Evolutionary conservation across 1,139 yeast species (phyloP).

Genomic region (Diutina siamensis): DNA sequence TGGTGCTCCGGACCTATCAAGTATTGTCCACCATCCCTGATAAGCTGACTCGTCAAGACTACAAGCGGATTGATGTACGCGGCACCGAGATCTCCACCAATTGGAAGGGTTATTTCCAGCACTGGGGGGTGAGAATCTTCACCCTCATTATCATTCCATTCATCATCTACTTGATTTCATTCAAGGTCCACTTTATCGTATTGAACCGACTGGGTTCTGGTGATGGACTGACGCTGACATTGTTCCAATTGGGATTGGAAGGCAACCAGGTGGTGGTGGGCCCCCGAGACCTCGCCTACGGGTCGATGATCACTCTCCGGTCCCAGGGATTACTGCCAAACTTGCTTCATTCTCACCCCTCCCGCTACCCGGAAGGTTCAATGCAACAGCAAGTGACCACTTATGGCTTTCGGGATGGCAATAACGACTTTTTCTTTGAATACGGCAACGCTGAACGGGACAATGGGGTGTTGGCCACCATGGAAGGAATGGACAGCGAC

Average conservation of each 20-base stretch:
- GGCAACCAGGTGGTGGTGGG: constrained; percentile 41
- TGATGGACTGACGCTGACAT: constrained; percentile 59
- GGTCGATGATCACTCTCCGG: constrained; percentile 53
- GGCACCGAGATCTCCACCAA: constrained; percentile 10
- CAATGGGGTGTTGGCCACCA: constrained; percentile 18
- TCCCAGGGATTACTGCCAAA: constrained; percentile 68
- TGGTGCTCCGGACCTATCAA: constrained; percentile 1
- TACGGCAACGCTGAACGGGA: constrained; percentile 19
- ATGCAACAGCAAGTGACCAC: constrained; percentile 68
- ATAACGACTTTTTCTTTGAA: constrained; percentile 52
- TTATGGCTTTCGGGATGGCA: constrained; percentile 60
- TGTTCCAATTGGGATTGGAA: constrained; percentile 56
- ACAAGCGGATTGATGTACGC: neutral
- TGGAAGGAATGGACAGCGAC: constrained; percentile 18
- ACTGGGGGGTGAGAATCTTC: constrained; percentile 65
- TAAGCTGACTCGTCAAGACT: neutral
- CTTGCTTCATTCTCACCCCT: constrained; percentile 59
- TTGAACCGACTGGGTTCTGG: constrained; percentile 74
- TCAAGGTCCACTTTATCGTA: constrained; percentile 69
- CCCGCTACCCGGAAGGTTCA: constrained; percentile 61
- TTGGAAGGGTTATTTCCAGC: constrained; percentile 33
- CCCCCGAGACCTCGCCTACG: constrained; percentile 52
- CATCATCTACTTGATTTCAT: constrained; percentile 53
- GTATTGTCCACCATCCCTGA: neutral
- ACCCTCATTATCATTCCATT: constrained; percentile 68